phyloP scores from a whole-genome alignment of 352 stramenopile species.

The Heterotrichella gracilis region DNA sequence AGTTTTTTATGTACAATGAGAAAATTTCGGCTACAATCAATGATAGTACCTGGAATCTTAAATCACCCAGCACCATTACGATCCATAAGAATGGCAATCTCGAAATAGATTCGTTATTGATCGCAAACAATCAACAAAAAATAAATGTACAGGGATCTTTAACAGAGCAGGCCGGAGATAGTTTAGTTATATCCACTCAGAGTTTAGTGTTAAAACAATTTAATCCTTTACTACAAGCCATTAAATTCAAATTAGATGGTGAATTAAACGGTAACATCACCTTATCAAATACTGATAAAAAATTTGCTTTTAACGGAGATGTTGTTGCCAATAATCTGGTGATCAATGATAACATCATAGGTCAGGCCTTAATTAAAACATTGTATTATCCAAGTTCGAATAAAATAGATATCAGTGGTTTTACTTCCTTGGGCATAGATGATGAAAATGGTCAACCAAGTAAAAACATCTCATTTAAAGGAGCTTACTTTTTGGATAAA shows the following conservation, averaged over 20 bases:
- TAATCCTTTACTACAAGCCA: neutral
- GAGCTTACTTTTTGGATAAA: neutral
- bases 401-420: neutral
- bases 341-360: slow-evolving; percentile 8
- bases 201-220: neutral
- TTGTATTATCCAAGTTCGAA: neutral
- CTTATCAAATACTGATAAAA: neutral
- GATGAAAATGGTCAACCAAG: neutral
- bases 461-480: neutral
- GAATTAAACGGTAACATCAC: neutral
- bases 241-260: neutral
- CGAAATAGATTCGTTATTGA: neutral
- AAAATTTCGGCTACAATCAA: neutral
- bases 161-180: neutral
- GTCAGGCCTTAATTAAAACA: neutral
- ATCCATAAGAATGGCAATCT: neutral
- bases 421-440: neutral
- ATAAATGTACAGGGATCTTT: neutral
- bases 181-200: neutral
- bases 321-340: neutral
- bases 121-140: neutral
- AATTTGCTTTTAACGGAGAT: neutral
- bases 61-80: neutral
- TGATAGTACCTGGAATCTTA: neutral
- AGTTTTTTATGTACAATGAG: neutral